Evolutionary conservation across 257 asterid genomes (phyloP).

Genomic region (Nicotiana benthamiana): DNA sequence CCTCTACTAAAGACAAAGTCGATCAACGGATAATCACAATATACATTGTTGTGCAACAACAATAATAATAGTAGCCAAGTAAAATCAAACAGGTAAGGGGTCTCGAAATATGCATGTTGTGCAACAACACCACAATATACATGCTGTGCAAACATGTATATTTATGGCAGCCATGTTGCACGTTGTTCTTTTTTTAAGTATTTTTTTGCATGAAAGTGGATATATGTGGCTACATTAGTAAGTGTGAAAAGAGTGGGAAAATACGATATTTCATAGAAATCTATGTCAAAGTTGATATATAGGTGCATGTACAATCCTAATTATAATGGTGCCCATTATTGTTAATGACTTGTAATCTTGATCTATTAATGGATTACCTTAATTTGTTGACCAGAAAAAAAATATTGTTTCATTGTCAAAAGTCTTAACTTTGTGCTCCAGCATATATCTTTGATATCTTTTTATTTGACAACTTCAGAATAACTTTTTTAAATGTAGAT

Average conservation of each 20-base stretch:
- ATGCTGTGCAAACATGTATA: slow-evolving; percentile 3
- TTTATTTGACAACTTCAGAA: background rate
- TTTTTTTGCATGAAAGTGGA: background rate
- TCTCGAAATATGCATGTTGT: too few relatives aligned
- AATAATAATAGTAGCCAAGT: too few relatives aligned
- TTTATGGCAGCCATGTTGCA: background rate
- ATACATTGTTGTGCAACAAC: too few relatives aligned
- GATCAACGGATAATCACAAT: too few relatives aligned
- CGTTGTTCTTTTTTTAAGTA: background rate
- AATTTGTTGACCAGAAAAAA: background rate
- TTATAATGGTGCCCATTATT: background rate
- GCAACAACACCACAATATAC: background rate
- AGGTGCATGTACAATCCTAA: slow-evolving; percentile 4
- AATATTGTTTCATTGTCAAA: background rate
- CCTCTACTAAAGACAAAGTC: too few relatives aligned
- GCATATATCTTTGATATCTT: background rate
- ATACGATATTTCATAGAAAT: background rate
- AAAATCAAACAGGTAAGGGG: too few relatives aligned
- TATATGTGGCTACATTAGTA: background rate
- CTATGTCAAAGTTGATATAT: background rate
- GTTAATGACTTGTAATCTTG: background rate
- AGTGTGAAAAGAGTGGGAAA: background rate
- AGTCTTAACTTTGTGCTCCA: background rate
- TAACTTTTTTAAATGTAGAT: background rate
- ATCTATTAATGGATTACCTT: background rate